phyloP scores from a whole-genome alignment of 495 filamentous ascomycete genomes.

The Aspergillus campestris region DNA sequence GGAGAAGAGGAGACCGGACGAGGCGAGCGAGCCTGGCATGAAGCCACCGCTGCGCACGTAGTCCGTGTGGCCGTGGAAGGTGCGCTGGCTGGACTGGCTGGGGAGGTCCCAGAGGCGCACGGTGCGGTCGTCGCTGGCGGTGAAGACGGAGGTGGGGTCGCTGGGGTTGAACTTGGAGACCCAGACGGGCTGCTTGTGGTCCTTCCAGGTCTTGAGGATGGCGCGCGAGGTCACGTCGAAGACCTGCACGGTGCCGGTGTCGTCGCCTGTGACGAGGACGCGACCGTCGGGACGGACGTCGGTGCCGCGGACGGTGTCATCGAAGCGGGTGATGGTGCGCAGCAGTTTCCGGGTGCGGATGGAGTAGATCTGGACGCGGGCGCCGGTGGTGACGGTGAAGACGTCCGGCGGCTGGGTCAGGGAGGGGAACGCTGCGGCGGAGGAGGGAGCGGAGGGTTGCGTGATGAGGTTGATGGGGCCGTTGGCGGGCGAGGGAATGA shows the following conservation, averaged over 20 bases:
- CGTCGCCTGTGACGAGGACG: conserved; percentile 83
- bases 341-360: conserved; percentile 79
- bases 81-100: conserved; percentile 59
- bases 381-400: conserved; percentile 87
- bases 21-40: conserved; percentile 66
- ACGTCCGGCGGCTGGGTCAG: conserved; percentile 52
- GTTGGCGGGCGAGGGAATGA: conserved; percentile 77
- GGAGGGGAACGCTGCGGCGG: conserved; percentile 37
- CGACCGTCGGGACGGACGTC: conserved; percentile 83
- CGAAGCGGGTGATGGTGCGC: conserved; percentile 88
- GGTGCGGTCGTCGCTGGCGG: conserved; percentile 79
- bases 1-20: conserved; percentile 64
- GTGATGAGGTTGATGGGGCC: conserved; percentile 84
- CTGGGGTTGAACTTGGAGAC: conserved; percentile 78
- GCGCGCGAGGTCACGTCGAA: conserved; percentile 86
- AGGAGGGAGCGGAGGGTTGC: conserved; percentile 52
- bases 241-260: conserved; percentile 82
- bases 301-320: conserved; percentile 77
- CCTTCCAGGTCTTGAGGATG: conserved; percentile 91
- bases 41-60: conserved; percentile 84
- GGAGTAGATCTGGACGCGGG: conserved; percentile 86
- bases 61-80: conserved; percentile 82
- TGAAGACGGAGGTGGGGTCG: conserved; percentile 77
- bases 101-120: conserved; percentile 93
- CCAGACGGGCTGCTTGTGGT: conserved; percentile 94